Conservation (phyloP, 176 grass and related monocot genomes). For the Canna indica region DNA sequence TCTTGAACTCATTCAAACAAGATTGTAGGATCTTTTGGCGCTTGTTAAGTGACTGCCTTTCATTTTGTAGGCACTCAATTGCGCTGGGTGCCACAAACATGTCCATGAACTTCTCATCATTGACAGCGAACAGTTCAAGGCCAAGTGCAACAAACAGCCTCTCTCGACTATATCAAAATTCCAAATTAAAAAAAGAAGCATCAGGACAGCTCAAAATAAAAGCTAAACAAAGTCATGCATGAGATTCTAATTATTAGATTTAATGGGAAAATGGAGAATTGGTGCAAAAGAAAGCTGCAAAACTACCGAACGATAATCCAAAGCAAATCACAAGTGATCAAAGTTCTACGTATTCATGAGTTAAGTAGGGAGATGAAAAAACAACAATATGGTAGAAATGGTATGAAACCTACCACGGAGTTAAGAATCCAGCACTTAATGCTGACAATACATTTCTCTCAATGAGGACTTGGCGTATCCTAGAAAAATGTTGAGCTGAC, state of each 20-base stretch:
- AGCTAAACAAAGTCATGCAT: not conserved
- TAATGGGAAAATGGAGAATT: too few relatives aligned
- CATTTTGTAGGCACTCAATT: constrained; percentile 59
- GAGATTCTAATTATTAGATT: too few relatives aligned
- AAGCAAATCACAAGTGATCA: not conserved
- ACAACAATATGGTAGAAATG: not conserved
- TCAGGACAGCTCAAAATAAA: not conserved
- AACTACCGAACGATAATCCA: too few relatives aligned
- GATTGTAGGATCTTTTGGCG: constrained; percentile 80
- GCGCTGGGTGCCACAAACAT: constrained; percentile 78
- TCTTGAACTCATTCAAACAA: constrained; percentile 89
- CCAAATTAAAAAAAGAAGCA: too few relatives aligned
- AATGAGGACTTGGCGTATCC: constrained; percentile 85
- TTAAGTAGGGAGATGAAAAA: not conserved
- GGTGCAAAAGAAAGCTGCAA: too few relatives aligned
- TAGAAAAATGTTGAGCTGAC: constrained; percentile 78
- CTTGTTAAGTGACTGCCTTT: constrained; percentile 70
- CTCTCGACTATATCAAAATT: constrained; percentile 61
- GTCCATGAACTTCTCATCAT: constrained; percentile 93
- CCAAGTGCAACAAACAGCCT: constrained; percentile 75
- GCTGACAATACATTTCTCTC: constrained; percentile 84
- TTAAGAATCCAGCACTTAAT: constrained; percentile 88
- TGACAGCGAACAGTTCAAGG: constrained; percentile 76
- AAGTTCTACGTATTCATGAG: not conserved
- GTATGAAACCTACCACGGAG: constrained; percentile 58